phyloP scores from a whole-genome alignment of 169 alveolate species.

The Plasmodium adleri region DNA sequence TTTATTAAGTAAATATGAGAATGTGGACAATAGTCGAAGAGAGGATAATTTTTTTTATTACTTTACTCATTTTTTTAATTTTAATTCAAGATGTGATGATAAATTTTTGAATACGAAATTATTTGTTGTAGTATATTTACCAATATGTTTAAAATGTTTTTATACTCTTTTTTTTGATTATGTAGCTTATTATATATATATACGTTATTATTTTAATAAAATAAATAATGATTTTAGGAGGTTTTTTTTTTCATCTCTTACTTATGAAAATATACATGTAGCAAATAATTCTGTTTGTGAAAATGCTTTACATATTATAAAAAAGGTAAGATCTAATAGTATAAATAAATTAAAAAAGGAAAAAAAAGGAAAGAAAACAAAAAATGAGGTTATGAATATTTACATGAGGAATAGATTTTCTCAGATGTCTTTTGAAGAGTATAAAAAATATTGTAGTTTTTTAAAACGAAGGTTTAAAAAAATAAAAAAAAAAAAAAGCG shows the following conservation, averaged over 20 bases:
- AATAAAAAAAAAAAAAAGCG: too few species aligned
- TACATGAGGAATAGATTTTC: background rate
- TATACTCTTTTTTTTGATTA: conserved; percentile 76
- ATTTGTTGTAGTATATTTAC: conserved; percentile 68
- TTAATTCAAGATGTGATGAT: conserved; percentile 49
- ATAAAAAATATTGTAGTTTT: conserved; percentile 16
- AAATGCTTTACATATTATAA: background rate
- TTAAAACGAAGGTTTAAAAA: too few species aligned
- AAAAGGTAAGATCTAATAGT: background rate
- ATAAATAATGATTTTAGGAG: conserved; percentile 46
- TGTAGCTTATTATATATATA: conserved; percentile 69
- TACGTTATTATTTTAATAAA: conserved; percentile 56
- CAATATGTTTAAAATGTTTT: conserved; percentile 74
- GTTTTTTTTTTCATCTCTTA: conserved; percentile 28
- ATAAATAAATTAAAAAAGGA: background rate
- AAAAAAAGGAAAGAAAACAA: conserved; percentile 33
- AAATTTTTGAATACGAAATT: conserved; percentile 63
- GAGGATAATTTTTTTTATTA: conserved; percentile 72
- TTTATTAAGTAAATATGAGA: conserved; percentile 61
- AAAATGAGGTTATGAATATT: background rate
- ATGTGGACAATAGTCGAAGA: conserved; percentile 29
- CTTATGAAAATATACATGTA: conserved; percentile 30
- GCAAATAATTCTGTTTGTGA: background rate
- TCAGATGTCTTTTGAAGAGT: conserved; percentile 19
- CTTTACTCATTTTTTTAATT: conserved; percentile 64